Percentiles rank a stretch among this genome's conserved stretches.
Conservation (phyloP, 768 basidiomycete species). For the Leccinum subtestaceum region DNA sequence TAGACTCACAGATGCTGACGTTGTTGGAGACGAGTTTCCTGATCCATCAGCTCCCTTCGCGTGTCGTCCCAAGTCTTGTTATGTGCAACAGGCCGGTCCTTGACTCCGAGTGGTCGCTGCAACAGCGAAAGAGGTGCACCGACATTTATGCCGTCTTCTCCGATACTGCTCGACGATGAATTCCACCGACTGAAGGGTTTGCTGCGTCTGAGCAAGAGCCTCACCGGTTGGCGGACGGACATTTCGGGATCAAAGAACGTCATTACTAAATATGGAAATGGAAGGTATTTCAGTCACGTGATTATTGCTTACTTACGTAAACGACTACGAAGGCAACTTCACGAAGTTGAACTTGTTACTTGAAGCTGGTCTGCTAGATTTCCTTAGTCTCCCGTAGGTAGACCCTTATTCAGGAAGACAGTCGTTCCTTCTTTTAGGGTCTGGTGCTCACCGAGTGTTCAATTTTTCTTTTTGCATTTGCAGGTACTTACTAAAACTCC, state of each 20-base stretch:
- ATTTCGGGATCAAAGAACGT: slow-evolving; percentile 20
- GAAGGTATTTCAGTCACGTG: neutral
- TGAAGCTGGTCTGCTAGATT: too few relatives aligned
- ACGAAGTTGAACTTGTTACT: too few relatives aligned
- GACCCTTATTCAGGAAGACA: too few relatives aligned
- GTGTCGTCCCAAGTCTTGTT: slow-evolving; percentile 57
- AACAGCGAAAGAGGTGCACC: slow-evolving; percentile 38
- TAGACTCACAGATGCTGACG: slow-evolving; percentile 53
- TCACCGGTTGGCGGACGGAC: slow-evolving; percentile 14
- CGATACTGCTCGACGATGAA: slow-evolving; percentile 14
- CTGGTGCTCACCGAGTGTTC: too few relatives aligned
- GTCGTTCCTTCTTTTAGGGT: too few relatives aligned
- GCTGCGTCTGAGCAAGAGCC: slow-evolving; percentile 10
- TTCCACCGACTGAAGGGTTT: slow-evolving; percentile 15
- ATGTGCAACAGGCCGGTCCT: slow-evolving; percentile 60
- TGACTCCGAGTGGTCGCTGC: slow-evolving; percentile 73
- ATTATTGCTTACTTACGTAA: neutral
- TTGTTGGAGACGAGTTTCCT: slow-evolving; percentile 67
- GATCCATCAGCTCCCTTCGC: slow-evolving; percentile 67
- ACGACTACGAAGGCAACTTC: too few relatives aligned
- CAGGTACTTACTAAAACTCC: too few relatives aligned
- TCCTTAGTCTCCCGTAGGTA: too few relatives aligned
- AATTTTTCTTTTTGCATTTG: too few relatives aligned
- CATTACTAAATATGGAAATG: slow-evolving; percentile 20
- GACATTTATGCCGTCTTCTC: neutral